Conservation (phyloP, 345 rosid species). For the Hirschfeldia incana region DNA sequence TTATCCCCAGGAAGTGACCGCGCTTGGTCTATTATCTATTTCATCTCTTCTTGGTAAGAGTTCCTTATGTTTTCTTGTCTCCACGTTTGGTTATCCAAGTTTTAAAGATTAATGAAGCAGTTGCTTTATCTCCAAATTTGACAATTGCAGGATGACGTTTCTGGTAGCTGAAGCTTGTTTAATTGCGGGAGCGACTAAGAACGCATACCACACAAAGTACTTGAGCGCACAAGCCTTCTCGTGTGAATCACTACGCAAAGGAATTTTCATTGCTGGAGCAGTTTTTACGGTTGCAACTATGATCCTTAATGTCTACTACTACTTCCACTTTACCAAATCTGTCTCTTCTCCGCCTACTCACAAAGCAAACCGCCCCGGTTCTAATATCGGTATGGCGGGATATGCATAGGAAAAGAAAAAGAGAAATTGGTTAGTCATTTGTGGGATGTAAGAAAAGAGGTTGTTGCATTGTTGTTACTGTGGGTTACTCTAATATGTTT, state of each 20-base stretch:
- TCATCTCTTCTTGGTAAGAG: conserved; percentile 75
- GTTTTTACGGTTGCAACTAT: conserved; percentile 84
- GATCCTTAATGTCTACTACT: conserved; percentile 86
- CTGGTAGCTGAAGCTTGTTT: conserved; percentile 90
- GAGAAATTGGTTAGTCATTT: conserved; percentile 10
- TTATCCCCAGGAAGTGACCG: conserved; percentile 76
- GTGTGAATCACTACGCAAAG: conserved; percentile 80
- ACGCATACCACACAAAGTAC: conserved; percentile 96
- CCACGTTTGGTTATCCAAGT: neutral
- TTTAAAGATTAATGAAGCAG: neutral
- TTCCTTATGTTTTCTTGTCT: neutral
- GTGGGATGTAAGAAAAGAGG: conserved; percentile 22
- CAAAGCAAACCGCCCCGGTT: conserved; percentile 58
- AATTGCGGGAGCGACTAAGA: conserved; percentile 84
- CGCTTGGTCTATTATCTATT: conserved; percentile 94
- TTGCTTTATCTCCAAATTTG: neutral
- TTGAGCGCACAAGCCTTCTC: conserved; percentile 76
- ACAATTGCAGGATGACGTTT: conserved; percentile 63
- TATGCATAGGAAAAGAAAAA: conserved; percentile 43
- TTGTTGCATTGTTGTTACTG: conserved; percentile 26
- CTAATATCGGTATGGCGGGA: conserved; percentile 78
- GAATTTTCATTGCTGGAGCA: conserved; percentile 89
- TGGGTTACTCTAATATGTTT: conserved; percentile 8
- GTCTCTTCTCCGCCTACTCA: conserved; percentile 53
- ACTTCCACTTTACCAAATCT: conserved; percentile 81